Base-by-base conservation (phyloP, 352 stramenopile genomes). In the Blastocystis sp. region DNA sequence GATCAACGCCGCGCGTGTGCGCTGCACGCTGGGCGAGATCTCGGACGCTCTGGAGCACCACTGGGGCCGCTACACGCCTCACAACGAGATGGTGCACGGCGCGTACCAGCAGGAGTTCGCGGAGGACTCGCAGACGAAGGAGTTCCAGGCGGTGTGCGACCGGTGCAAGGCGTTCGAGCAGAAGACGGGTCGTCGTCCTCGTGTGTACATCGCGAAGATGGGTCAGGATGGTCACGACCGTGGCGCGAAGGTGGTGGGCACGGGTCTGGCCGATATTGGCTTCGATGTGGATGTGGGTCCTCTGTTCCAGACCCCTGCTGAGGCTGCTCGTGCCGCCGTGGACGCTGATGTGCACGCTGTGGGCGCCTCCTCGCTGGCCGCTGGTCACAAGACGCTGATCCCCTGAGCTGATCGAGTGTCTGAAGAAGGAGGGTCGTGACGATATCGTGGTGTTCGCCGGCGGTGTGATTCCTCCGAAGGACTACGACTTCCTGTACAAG, bases 231-330 rank as follows among this genome's bases (percentile, higher is more conserved):
- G 95, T 40, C 96, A 98, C 89, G 96, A 98, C 90, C 93, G 96
- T 87, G 96, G 96, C 71, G 96, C 95, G 40, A 98, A 98, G 89
- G 95, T 98, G 17, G 97, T 98, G 89, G 95, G 95, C 2, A 96
- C 91, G 78, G 95, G 95, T 23, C 98, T 97, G 89, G 95, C 93
- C 23, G 96, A 98, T 90, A 91, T 98, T 86, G 96, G 96, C 28
- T 98, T 97, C 89, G 96, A 98, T 91, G 96, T 98, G 23, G 96
- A 98, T 89, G 94, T 98, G 65, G 95, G 95, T 14, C 94, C 95
- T 62, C 90, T 98, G 28, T 98, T 98, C 89, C 94, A 95, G 90
- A 95, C 93, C 45, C 93, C 92, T 4, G 90, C 92, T 82, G 93
- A 96, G 89, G 93, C 94, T 45, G 93, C 92, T 38, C 81, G 92